A percentile compares a stretch with the other conserved stretches of the same genome.
Evolutionary conservation across 2,329 filamentous ascomycete genomes (phyloP).

Genomic region (Pseudopithomyces maydicus): DNA sequence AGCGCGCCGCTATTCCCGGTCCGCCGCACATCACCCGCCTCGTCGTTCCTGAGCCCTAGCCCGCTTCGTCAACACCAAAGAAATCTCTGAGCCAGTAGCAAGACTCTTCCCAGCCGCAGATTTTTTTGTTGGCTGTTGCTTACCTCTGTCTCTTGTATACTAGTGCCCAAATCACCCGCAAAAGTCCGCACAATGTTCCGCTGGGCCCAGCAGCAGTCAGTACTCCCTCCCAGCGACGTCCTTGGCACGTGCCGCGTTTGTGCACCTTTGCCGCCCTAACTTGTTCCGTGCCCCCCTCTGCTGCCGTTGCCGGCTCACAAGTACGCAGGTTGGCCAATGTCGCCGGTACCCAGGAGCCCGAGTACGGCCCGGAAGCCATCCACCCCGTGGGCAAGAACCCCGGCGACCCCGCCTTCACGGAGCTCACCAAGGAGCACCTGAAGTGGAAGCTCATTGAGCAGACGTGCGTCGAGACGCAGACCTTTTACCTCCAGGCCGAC

Average conservation of each 20-base stretch:
- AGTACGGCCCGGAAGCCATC: slow-evolving; percentile 89
- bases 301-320: slow-evolving; percentile 19
- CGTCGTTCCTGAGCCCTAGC: slow-evolving; percentile 23
- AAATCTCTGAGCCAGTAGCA: slow-evolving; percentile 33
- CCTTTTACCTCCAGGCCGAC: slow-evolving; percentile 86
- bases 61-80: slow-evolving; percentile 22
- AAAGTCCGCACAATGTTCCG: slow-evolving; percentile 70
- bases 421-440: slow-evolving; percentile 76
- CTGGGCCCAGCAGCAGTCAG: slow-evolving; percentile 92
- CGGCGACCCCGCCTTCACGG: slow-evolving; percentile 77
- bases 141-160: slow-evolving; percentile 28
- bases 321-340: slow-evolving; percentile 67
- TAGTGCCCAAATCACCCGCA: slow-evolving; percentile 31
- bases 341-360: slow-evolving; percentile 93
- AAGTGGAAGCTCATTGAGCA: slow-evolving; percentile 82
- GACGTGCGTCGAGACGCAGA: slow-evolving; percentile 93
- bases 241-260: slow-evolving; percentile 14
- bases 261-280: slow-evolving; percentile 2
- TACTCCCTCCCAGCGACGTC: slow-evolving; percentile 26
- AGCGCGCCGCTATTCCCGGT: not conserved
- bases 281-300: not conserved
- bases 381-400: slow-evolving; percentile 83
- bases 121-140: slow-evolving; percentile 27
- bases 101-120: slow-evolving; percentile 30
- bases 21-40: slow-evolving; percentile 9